phyloP scores from a whole-genome alignment of 2,329 filamentous ascomycete genomes.

The Fusarium nanum region DNA sequence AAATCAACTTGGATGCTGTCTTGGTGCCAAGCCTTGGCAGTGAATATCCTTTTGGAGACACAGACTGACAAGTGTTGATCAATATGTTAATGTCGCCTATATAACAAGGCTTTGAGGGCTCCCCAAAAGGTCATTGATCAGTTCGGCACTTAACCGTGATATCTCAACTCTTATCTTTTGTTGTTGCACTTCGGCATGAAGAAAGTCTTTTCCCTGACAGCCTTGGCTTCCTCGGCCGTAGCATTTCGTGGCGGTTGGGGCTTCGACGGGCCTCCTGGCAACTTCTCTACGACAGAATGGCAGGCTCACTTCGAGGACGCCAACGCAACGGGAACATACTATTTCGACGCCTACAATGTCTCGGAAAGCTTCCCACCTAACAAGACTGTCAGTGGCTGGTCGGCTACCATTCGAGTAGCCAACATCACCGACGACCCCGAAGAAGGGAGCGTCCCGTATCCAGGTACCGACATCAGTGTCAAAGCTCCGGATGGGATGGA shows the following conservation, averaged over 20 bases:
- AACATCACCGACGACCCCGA: conserved; percentile 24
- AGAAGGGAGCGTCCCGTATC: conserved; percentile 4
- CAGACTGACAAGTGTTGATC: background rate
- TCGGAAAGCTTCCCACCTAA: conserved; percentile 17
- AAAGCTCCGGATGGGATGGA: conserved; percentile 22
- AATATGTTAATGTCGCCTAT: background rate
- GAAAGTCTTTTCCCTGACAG: background rate
- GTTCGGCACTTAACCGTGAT: background rate
- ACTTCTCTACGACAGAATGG: conserved; percentile 17
- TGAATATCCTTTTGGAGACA: background rate
- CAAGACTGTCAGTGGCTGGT: conserved; percentile 9
- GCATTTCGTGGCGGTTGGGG: conserved; percentile 4
- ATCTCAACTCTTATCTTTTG: background rate
- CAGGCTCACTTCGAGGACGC: conserved; percentile 14
- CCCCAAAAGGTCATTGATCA: background rate
- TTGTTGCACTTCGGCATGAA: background rate
- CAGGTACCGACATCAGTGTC: conserved; percentile 13
- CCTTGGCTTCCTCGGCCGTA: background rate
- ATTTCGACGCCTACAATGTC: conserved; percentile 18
- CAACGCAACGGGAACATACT: conserved; percentile 19
- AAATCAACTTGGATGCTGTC: background rate
- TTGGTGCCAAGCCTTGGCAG: background rate
- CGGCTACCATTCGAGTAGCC: conserved; percentile 22
- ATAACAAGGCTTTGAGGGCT: background rate
- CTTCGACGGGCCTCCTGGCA: background rate